A percentile compares a stretch with the other conserved stretches of the same genome.
Conservation (phyloP, 208 protist species). For the Herpetomonas muscarum region DNA sequence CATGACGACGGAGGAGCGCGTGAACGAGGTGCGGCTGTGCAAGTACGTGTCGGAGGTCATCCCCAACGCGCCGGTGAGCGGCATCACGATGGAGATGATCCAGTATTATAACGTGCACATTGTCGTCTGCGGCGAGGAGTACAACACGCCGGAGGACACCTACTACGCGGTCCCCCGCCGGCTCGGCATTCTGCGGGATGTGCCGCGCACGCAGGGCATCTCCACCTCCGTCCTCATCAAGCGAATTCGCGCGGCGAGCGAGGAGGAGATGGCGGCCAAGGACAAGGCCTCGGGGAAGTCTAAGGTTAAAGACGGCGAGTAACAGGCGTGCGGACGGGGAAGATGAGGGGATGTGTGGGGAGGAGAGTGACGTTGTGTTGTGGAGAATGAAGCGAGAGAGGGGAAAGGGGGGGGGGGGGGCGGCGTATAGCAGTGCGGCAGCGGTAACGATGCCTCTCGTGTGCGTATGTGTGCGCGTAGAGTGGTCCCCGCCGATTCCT, state of each 20-base stretch:
- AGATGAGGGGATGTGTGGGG: too few relatives aligned
- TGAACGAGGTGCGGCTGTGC: conserved; percentile 85
- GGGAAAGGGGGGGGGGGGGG: too few relatives aligned
- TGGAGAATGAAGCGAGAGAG: too few relatives aligned
- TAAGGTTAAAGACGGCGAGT: conserved; percentile 29
- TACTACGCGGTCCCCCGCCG: conserved; percentile 85
- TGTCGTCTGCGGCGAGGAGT: conserved; percentile 89
- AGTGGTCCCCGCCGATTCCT: too few relatives aligned
- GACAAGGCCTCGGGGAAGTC: conserved; percentile 41
- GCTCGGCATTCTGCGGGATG: conserved; percentile 84
- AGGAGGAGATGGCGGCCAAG: conserved; percentile 52
- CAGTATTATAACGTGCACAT: conserved; percentile 90
- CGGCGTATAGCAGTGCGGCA: too few relatives aligned
- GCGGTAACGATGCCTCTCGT: too few relatives aligned
- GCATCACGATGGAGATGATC: conserved; percentile 89
- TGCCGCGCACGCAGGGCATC: conserved; percentile 89
- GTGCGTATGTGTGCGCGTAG: too few relatives aligned
- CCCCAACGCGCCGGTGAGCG: conserved; percentile 77
- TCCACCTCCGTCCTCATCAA: conserved; percentile 86
- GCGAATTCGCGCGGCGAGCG: conserved; percentile 62
- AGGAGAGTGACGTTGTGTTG: too few relatives aligned
- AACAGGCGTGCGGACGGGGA: too few relatives aligned
- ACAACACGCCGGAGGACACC: conserved; percentile 80
- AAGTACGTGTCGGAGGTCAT: conserved; percentile 91
- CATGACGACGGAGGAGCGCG: conserved; percentile 88